Evolutionary conservation across 176 grass and related monocot genomes (phyloP).

Genomic region (Triticum monococcum): DNA sequence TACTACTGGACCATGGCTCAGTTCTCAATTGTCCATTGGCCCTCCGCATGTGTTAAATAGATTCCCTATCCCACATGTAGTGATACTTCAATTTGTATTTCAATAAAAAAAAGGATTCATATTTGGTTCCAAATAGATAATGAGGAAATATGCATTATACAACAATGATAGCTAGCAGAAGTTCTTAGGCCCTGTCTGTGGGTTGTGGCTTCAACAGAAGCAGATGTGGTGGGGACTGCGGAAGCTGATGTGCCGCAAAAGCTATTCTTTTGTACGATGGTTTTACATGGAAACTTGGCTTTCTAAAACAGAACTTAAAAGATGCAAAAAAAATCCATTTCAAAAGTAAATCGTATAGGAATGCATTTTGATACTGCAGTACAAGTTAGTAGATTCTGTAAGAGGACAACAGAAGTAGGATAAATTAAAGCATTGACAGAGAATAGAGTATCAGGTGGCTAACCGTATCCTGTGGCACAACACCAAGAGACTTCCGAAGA

Average conservation of each 20-base stretch:
- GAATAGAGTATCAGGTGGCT: slow-evolving; percentile 20
- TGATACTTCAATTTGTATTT: background rate
- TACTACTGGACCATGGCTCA: background rate
- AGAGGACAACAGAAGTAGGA: background rate
- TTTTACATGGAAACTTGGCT: background rate
- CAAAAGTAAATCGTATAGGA: background rate
- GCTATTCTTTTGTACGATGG: background rate
- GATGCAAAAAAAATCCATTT: background rate
- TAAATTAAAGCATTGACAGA: slow-evolving; percentile 9
- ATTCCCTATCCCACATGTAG: background rate
- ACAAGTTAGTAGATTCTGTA: background rate
- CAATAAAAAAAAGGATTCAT: background rate
- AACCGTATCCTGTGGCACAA: slow-evolving; percentile 97
- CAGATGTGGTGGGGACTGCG: background rate
- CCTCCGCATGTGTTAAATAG: background rate
- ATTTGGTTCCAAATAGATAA: background rate
- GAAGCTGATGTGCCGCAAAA: background rate
- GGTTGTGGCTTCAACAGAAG: background rate
- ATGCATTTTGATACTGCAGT: background rate
- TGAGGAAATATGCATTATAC: background rate
- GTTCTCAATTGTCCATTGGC: background rate
- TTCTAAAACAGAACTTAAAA: background rate
- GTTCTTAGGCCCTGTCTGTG: background rate
- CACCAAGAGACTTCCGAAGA: slow-evolving; percentile 84
- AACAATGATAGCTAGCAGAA: background rate